These are phyloP conservation scores for Pleoardoris graminearum DNA, from an alignment of 2,329 filamentous ascomycete species.

Conservation along the genomic window DNA sequence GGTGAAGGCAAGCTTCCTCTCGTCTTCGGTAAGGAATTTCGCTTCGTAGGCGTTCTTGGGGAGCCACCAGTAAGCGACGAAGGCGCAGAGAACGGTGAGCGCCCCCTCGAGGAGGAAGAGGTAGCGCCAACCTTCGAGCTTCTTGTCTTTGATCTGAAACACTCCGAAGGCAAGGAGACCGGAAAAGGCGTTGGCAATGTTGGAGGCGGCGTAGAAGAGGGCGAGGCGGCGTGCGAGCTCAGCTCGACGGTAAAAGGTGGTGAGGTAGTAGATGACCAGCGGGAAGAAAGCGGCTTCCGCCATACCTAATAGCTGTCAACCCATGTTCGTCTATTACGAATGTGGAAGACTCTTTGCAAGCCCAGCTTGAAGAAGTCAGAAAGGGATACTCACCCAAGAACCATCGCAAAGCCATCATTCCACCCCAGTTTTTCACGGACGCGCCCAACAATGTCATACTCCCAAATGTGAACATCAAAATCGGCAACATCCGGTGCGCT, in stretches of 20 bases:
- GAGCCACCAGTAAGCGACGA: constrained; percentile 71
- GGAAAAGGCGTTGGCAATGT: constrained; percentile 70
- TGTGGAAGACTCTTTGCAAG: background rate
- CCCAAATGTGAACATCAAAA: constrained; percentile 72
- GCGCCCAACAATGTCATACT: constrained; percentile 64
- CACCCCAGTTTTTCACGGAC: constrained; percentile 62
- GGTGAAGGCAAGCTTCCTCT: constrained; percentile 69
- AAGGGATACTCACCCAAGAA: constrained; percentile 58
- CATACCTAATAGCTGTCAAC: constrained; percentile 48
- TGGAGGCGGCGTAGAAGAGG: constrained; percentile 75
- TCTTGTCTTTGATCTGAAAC: constrained; percentile 57
- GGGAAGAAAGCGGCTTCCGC: constrained; percentile 71
- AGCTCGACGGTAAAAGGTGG: constrained; percentile 68
- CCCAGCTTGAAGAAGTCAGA: too few species aligned
- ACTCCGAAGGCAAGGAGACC: constrained; percentile 63
- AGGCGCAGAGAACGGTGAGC: constrained; percentile 61
- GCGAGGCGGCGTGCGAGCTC: constrained; percentile 72
- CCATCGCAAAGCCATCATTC: constrained; percentile 69
- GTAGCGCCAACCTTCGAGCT: constrained; percentile 65
- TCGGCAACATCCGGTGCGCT: constrained; percentile 64
- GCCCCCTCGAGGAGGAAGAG: constrained; percentile 65
- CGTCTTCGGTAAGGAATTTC: constrained; percentile 65
- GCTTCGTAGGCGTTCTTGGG: constrained; percentile 67
- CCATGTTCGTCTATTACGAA: background rate
- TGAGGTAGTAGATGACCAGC: constrained; percentile 65